Evolutionary conservation across 208 protist genomes (phyloP).

Genomic region (Leishmania arabica): DNA sequence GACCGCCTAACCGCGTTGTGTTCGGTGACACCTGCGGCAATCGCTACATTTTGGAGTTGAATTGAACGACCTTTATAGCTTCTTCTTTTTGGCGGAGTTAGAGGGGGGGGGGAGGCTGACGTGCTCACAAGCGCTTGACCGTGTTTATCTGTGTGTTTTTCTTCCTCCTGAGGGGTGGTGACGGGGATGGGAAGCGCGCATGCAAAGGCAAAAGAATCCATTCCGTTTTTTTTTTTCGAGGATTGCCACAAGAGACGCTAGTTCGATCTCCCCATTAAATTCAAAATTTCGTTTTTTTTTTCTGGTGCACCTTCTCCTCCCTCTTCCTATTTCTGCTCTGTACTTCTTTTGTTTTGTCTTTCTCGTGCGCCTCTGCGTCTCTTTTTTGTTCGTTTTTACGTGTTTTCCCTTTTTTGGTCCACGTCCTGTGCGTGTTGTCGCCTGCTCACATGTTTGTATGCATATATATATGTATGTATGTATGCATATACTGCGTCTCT

Average conservation of each 20-base stretch:
- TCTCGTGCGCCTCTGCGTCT: not conserved
- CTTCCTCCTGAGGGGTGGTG: not conserved
- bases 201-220: not conserved
- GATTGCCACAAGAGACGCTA: not conserved
- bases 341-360: not conserved
- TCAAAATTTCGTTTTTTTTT: conserved; percentile 10
- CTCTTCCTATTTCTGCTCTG: not conserved
- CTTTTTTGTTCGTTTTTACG: not conserved
- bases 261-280: not conserved
- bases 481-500: not conserved
- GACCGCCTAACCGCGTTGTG: not conserved
- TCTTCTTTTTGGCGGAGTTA: not conserved
- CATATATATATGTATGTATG: too few relatives aligned
- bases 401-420: not conserved
- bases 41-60: conserved; percentile 21
- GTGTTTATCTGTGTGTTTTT: not conserved
- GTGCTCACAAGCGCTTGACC: not conserved
- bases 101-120: not conserved
- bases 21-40: conserved; percentile 37
- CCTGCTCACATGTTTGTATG: not conserved
- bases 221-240: not conserved
- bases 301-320: not conserved
- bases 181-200: not conserved
- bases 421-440: not conserved
- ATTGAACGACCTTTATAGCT: not conserved